Evolutionary conservation across 306 rosid species (phyloP).

Genomic region (Glycyrrhiza uralensis): DNA sequence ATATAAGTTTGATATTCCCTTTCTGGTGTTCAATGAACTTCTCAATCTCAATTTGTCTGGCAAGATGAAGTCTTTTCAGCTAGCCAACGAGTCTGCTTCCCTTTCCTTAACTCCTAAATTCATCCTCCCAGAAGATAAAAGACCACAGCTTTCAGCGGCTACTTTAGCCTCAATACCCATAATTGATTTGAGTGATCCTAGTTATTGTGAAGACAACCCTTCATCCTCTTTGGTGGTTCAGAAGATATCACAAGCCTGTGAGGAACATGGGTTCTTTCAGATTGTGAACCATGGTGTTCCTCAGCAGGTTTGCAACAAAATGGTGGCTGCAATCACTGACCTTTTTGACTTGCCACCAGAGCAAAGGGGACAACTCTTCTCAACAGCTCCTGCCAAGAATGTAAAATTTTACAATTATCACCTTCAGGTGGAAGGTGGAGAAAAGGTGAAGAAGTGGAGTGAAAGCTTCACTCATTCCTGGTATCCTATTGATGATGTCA

Average conservation of each 20-base stretch:
- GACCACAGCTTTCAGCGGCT: constrained; percentile 47
- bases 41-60: neutral
- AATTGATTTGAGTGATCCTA: constrained; percentile 35
- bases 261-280: constrained; percentile 48
- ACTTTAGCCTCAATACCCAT: constrained; percentile 38
- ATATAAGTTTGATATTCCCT: neutral
- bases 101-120: constrained; percentile 30
- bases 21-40: neutral
- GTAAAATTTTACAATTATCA: constrained; percentile 28
- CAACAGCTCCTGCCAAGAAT: constrained; percentile 33
- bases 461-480: constrained; percentile 44
- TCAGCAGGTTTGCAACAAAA: constrained; percentile 27
- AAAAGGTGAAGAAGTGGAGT: constrained; percentile 48
- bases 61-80: constrained; percentile 27
- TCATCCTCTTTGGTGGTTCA: constrained; percentile 25
- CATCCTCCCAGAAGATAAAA: constrained; percentile 37
- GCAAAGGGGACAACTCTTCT: constrained; percentile 20
- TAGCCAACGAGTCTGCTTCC: constrained; percentile 26
- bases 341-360: constrained; percentile 45
- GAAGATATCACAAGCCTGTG: constrained; percentile 44
- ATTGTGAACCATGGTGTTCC: constrained; percentile 54
- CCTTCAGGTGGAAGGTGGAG: constrained; percentile 42
- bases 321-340: constrained; percentile 17
- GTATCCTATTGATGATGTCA: constrained; percentile 32
- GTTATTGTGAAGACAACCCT: neutral